A percentile compares a stretch with the other conserved stretches of the same genome.
Conservation (phyloP, 2,329 filamentous ascomycete genomes). For the Triangularia setosa region DNA sequence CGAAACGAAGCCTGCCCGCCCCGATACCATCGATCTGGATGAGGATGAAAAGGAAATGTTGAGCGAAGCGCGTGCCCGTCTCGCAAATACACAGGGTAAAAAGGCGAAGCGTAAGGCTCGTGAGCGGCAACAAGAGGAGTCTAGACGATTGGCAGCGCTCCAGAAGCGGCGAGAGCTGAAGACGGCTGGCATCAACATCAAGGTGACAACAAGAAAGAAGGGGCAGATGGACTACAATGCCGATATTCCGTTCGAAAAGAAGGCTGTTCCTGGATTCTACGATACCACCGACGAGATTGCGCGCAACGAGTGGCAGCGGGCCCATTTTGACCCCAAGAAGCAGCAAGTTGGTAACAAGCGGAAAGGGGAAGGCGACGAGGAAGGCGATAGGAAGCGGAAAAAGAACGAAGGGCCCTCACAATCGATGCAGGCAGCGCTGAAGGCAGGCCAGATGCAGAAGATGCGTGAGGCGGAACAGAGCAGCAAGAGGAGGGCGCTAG, state of each 20-base stretch:
- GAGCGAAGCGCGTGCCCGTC: slow-evolving; percentile 89
- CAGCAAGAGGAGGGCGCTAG: slow-evolving; percentile 82
- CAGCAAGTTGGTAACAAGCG: slow-evolving; percentile 85
- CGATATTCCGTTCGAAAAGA: slow-evolving; percentile 96
- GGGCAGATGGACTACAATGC: slow-evolving; percentile 99
- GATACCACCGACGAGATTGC: slow-evolving; percentile 81
- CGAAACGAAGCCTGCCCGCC: slow-evolving; percentile 90
- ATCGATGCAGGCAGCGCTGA: slow-evolving; percentile 80
- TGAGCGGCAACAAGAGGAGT: slow-evolving; percentile 93
- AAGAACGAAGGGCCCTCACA: slow-evolving; percentile 76
- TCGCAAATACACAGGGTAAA: slow-evolving; percentile 97
- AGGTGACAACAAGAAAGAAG: slow-evolving; percentile 84
- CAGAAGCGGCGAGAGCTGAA: slow-evolving; percentile 97
- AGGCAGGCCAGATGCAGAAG: slow-evolving; percentile 90
- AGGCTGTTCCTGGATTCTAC: slow-evolving; percentile 83
- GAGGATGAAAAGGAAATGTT: slow-evolving; percentile 99
- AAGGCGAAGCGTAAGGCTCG: slow-evolving; percentile 97
- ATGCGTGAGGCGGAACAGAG: slow-evolving; percentile 95
- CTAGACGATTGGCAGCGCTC: slow-evolving; percentile 78
- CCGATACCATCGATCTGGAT: slow-evolving; percentile 96
- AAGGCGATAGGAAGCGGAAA: slow-evolving; percentile 73
- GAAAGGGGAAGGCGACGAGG: slow-evolving; percentile 86
- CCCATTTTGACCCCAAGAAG: slow-evolving; percentile 87
- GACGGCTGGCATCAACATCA: slow-evolving; percentile 97
- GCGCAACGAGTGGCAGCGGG: slow-evolving; percentile 77